Evolutionary conservation across 768 basidiomycete species (phyloP), one percentile per base, ranked within the genome.

Genomic region (Termitomyces sp.): DNA sequence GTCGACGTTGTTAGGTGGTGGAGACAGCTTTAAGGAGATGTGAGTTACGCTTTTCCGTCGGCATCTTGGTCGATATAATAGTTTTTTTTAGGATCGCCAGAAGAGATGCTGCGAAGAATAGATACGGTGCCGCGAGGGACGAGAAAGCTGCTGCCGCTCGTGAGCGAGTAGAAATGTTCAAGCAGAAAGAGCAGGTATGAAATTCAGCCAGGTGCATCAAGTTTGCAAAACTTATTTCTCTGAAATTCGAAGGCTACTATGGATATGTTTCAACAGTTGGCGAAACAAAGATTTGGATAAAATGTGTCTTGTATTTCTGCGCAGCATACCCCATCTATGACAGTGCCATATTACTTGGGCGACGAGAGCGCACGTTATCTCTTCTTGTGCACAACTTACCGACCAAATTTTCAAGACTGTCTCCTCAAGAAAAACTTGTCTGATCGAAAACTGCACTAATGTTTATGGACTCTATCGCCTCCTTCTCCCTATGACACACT

Each of bases 181-280:
- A 80, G 61, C 85, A 88, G 64, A 94, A 91, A 65, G 94, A 97
- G 63, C 86, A 85, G 67, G 76, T 73, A 38, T n/a, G 53, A 5
- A 36, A n/a, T 48, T 25, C 9, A 23, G n/a, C 36, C 11, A 18
- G 12, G 23, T 4, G 11, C 36, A n/a, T 25, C 1, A 12, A 36
- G 23, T 27, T 2, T 36, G n/a, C 18, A 25, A 42, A 29, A 39
- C 23, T 52, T 33, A 43, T 44, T 6, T 39, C 5, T 12, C 10
- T 48, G 23, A 1, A 23, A 32, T 45, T n/a, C 27, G 3, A 40
- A 78, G 76, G 89, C 85, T 16, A 97, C 93, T 0, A 98, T 98
- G 92, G 92, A 92, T 54, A 95, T 94, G 93, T 94, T 97, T 70
- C 90, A 90, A 70, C 84, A 88, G 60, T 73, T 96, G 66, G 94